Conservation (phyloP, 176 grass and related monocot genomes). For the Ensete ventricosum region DNA sequence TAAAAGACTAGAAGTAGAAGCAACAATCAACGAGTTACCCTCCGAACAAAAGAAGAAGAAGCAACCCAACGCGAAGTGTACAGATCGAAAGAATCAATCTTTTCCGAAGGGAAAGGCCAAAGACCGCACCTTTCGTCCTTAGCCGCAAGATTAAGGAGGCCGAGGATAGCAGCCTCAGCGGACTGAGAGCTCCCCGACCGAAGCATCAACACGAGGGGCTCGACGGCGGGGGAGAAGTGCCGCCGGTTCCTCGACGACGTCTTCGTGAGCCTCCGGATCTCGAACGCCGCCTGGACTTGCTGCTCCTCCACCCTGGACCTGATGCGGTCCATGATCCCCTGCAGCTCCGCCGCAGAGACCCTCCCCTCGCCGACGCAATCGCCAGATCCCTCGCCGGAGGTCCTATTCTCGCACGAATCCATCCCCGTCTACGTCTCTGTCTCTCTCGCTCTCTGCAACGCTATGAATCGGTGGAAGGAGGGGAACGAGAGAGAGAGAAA, state of each 20-base stretch:
- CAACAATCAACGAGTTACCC: no score
- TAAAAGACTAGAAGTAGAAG: no score
- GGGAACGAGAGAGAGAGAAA: background rate
- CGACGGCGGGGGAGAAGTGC: conserved; percentile 16
- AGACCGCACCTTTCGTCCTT: conserved; percentile 35
- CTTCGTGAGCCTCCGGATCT: conserved; percentile 36
- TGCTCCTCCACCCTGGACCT: conserved; percentile 13
- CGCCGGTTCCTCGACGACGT: conserved; percentile 28
- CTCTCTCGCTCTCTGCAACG: background rate
- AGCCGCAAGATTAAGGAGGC: conserved; percentile 31
- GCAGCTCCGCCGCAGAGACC: background rate
- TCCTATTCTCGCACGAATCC: background rate
- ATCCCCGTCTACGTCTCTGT: background rate
- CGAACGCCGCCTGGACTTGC: conserved; percentile 33
- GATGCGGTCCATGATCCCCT: conserved; percentile 28
- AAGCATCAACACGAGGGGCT: conserved; percentile 33
- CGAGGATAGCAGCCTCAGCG: conserved; percentile 30
- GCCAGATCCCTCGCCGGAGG: background rate
- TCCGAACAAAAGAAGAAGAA: background rate
- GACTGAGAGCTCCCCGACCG: conserved; percentile 6
- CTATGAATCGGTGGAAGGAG: background rate
- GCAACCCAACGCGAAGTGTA: background rate
- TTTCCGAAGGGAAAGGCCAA: background rate
- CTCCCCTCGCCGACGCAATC: background rate
- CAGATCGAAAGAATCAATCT: background rate